These are phyloP conservation scores for Lentinula sp. DNA, from an alignment of 768 basidiomycete species.

Conservation along the genomic window DNA sequence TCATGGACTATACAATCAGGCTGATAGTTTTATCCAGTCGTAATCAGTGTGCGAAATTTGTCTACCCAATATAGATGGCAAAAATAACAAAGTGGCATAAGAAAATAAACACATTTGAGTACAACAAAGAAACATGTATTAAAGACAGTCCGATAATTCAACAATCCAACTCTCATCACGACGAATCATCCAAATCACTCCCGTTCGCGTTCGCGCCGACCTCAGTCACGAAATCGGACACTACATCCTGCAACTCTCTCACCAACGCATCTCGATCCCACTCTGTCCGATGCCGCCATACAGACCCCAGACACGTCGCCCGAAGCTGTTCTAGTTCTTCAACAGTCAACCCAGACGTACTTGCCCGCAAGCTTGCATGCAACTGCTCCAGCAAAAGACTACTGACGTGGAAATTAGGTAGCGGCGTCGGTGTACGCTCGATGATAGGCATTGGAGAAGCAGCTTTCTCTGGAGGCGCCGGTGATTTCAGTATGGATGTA, in stretches of 20 bases:
- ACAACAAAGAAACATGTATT: too few relatives aligned
- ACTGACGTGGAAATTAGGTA: conserved; percentile 74
- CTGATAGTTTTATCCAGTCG: too few relatives aligned
- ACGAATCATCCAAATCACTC: neutral
- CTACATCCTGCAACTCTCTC: conserved; percentile 46
- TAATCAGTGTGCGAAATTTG: too few relatives aligned
- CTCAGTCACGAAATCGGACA: conserved; percentile 64
- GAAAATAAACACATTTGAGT: too few relatives aligned
- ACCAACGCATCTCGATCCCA: conserved; percentile 79
- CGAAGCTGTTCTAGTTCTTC: conserved; percentile 94
- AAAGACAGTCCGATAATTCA: too few relatives aligned
- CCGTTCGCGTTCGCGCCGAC: conserved; percentile 20
- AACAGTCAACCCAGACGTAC: conserved; percentile 59
- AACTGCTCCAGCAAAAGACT: conserved; percentile 44
- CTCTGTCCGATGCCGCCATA: conserved; percentile 79
- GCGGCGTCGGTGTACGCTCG: conserved; percentile 61
- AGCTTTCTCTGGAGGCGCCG: neutral
- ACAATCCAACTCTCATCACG: neutral
- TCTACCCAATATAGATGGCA: too few relatives aligned
- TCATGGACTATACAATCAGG: too few relatives aligned
- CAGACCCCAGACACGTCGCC: conserved; percentile 67
- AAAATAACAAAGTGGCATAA: too few relatives aligned
- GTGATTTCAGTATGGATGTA: conserved; percentile 2
- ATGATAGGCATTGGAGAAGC: conserved; percentile 29
- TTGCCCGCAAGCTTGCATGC: conserved; percentile 36